Evolutionary conservation across 495 filamentous ascomycete species (phyloP).

Genomic region (Tirmania nivea): DNA sequence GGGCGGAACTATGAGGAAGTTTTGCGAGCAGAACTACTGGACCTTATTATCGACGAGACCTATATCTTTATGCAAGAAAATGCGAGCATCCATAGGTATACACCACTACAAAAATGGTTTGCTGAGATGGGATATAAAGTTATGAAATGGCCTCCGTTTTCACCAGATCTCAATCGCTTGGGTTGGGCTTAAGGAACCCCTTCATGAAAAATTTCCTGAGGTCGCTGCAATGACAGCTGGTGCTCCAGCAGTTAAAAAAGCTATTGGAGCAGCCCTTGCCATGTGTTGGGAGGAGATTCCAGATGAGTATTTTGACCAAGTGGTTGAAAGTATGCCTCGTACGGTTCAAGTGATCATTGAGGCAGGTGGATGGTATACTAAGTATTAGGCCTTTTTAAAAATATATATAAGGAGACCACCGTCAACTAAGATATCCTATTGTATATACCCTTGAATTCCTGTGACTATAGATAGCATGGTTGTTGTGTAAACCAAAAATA

Average conservation of each 20-base stretch:
- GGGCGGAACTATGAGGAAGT: too few relatives aligned
- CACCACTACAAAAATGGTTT: neutral
- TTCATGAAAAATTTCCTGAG: neutral
- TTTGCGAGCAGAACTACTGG: too few relatives aligned
- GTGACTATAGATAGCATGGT: too few relatives aligned
- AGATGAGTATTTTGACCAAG: neutral
- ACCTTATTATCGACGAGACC: neutral
- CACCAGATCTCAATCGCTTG: neutral
- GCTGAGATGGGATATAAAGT: neutral
- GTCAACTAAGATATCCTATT: too few relatives aligned
- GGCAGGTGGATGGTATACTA: neutral
- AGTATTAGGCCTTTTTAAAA: slow-evolving; percentile 2
- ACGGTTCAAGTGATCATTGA: neutral
- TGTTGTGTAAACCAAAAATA: too few relatives aligned
- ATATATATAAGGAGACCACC: too few relatives aligned
- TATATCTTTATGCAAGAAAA: neutral
- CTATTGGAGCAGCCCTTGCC: neutral
- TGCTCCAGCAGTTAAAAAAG: neutral
- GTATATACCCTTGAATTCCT: too few relatives aligned
- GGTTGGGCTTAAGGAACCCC: neutral
- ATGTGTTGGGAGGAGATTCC: neutral
- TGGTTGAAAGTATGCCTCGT: too few relatives aligned
- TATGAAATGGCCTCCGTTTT: neutral
- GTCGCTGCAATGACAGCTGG: neutral
- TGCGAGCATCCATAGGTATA: neutral